Base-by-base conservation (phyloP, 23 red algal genomes). In the Gracilaria caudata region DNA sequence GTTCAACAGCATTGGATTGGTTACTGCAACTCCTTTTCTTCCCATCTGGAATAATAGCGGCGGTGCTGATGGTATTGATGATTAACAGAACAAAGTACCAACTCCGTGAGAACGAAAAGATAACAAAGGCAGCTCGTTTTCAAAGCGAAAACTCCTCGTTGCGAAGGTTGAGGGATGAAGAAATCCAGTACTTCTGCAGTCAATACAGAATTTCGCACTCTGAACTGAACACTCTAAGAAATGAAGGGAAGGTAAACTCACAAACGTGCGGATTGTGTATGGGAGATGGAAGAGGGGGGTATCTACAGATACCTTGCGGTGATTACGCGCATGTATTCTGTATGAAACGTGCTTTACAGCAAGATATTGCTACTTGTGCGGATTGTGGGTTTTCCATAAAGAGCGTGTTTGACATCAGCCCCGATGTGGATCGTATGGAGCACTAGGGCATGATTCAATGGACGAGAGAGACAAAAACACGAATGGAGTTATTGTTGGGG, bases 11-110 rank as follows among this genome's bases (percentile, higher is more conserved):
- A 23, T 36, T 89, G 25, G 85, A 55, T 24, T 89, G 85, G 85
- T 68, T 89, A 16, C 55, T 89, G 68, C 68, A 66, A 19, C 68
- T 89, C 0, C 74, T 89, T 25, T 89, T 89, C 73, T 89, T 79
- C 32, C 85, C 85, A 7, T 63, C 53, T 49, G 85, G 85, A 33
- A 14, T 89, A 64, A 2, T 89, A 32, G 44, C 85, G 32, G 46
- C 75, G 11, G 9, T 63, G n/a, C 33, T 79, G 7, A 68, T 78
- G 45, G 28, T 89, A 9, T 38, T 61, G 2, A 53, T 89, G 43
- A 44, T 89, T n/a, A 61, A 51, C 38, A 51, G 72, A 40, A 89
- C 46, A 61, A 35, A 44, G 8, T 72, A 47, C 45, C 54, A 78
- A 38, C 1, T 60, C 2, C 19, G 23, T 4, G 63, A 70, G 25